These are phyloP conservation scores for Paramecium sexaurelia DNA, from an alignment of 73 alveolate genomes.

Conservation along the genomic window DNA sequence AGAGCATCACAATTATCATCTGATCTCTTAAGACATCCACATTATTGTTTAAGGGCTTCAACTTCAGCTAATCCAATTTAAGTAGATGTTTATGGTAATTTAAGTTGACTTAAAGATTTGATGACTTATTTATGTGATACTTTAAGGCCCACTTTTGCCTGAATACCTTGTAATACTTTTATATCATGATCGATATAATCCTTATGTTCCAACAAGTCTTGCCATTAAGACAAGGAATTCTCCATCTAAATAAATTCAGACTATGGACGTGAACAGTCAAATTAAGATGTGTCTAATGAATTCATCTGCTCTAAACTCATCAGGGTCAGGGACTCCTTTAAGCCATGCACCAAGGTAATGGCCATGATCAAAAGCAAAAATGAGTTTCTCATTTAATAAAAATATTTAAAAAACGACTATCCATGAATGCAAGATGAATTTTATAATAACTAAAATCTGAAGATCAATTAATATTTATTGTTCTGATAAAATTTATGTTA, in stretches of 20 bases:
- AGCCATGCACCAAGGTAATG: conserved; percentile 7
- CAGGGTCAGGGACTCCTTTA: not conserved
- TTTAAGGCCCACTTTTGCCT: not conserved
- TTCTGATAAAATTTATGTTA: not conserved
- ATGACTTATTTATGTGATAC: conserved; percentile 2
- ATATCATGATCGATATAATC: conserved; percentile 41
- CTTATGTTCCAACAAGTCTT: conserved; percentile 29
- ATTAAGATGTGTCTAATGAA: conserved; percentile 3
- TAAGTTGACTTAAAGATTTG: not conserved
- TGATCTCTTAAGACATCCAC: not conserved
- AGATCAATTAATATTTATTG: not conserved
- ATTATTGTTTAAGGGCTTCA: conserved; percentile 2
- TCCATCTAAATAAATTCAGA: conserved; percentile 17
- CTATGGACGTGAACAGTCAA: not conserved
- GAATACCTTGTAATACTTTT: not conserved
- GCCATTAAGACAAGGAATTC: conserved; percentile 36
- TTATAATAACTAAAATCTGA: not conserved
- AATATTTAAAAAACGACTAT: conserved; percentile 37
- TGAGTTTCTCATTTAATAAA: conserved; percentile 20
- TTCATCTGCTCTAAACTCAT: conserved; percentile 23
- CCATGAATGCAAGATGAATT: not conserved
- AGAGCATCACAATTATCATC: conserved; percentile 44
- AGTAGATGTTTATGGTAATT: conserved; percentile 15
- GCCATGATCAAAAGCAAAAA: not conserved
- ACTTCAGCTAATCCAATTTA: conserved; percentile 42